phyloP scores from a whole-genome alignment of 768 basidiomycete genomes.

The Boletus rubescentipes region DNA sequence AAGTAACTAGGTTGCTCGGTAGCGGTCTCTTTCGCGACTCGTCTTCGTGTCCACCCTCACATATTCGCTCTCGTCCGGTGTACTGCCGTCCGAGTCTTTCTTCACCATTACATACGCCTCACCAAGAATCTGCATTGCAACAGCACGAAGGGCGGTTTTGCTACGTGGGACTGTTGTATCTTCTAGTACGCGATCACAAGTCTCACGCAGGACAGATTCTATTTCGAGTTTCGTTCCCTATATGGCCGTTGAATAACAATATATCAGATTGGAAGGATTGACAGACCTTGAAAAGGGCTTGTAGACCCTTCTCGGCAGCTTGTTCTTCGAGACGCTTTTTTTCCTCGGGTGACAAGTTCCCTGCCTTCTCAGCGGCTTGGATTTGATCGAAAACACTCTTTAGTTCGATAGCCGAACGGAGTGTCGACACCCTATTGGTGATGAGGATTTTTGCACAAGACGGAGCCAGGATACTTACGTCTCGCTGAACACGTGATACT shows the following conservation, averaged over 20 bases:
- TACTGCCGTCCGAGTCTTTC: constrained; percentile 49
- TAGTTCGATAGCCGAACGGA: constrained; percentile 84
- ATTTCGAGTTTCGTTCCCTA: constrained; percentile 91
- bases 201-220: constrained; percentile 85
- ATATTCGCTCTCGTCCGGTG: constrained; percentile 70
- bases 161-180: constrained; percentile 50
- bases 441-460: constrained; percentile 1
- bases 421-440: constrained; percentile 66
- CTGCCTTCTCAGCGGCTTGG: constrained; percentile 84
- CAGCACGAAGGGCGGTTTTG: constrained; percentile 71
- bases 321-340: constrained; percentile 84
- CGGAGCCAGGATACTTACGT: constrained; percentile 54
- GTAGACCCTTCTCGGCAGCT: constrained; percentile 89
- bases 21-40: constrained; percentile 49
- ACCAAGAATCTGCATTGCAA: constrained; percentile 81
- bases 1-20: constrained; percentile 19
- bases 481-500: constrained; percentile 92
- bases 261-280: not conserved
- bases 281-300: constrained; percentile 83
- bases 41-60: constrained; percentile 76
- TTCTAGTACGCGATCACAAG: constrained; percentile 76
- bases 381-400: constrained; percentile 92
- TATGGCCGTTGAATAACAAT: not conserved
- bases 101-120: constrained; percentile 72
- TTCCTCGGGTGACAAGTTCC: constrained; percentile 75